Conservation (phyloP, 2,329 filamentous ascomycete species). For the Meredithiella fracta region DNA sequence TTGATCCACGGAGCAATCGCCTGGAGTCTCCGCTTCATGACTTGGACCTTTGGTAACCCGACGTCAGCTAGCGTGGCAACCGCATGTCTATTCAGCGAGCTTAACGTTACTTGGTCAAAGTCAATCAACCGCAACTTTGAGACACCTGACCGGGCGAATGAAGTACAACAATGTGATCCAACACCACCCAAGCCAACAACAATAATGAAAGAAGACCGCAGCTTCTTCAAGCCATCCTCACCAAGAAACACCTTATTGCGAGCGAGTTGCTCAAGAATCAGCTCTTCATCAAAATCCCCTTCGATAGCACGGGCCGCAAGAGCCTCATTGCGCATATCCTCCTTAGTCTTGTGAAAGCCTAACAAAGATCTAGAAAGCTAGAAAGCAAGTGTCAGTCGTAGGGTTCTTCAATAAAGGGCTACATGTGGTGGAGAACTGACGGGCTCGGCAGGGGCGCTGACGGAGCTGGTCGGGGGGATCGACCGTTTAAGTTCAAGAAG, state of each 20-base stretch:
- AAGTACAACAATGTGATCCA: conserved; percentile 75
- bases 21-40: conserved; percentile 61
- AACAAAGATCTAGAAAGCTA: conserved; percentile 47
- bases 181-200: conserved; percentile 90
- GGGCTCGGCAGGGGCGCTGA: conserved; percentile 12
- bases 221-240: conserved; percentile 60
- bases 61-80: conserved; percentile 89
- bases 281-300: conserved; percentile 54
- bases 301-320: conserved; percentile 43
- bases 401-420: too few species aligned
- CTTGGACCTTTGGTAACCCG: conserved; percentile 79
- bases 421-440: conserved; percentile 4
- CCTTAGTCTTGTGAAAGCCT: conserved; percentile 37
- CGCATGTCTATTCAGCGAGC: conserved; percentile 87
- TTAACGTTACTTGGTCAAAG: conserved; percentile 94
- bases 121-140: conserved; percentile 79
- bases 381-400: conserved; percentile 13
- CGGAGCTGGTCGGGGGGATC: conserved; percentile 29
- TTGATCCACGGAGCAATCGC: conserved; percentile 83
- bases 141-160: conserved; percentile 77
- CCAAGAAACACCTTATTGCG: conserved; percentile 84
- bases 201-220: conserved; percentile 69
- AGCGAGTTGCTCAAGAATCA: conserved; percentile 87
- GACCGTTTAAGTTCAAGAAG: conserved; percentile 42
- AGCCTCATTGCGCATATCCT: conserved; percentile 42